A percentile compares a stretch with the other conserved stretches of the same genome.
Conservation (phyloP, 306 rosid genomes). For the Bauhinia variegata region DNA sequence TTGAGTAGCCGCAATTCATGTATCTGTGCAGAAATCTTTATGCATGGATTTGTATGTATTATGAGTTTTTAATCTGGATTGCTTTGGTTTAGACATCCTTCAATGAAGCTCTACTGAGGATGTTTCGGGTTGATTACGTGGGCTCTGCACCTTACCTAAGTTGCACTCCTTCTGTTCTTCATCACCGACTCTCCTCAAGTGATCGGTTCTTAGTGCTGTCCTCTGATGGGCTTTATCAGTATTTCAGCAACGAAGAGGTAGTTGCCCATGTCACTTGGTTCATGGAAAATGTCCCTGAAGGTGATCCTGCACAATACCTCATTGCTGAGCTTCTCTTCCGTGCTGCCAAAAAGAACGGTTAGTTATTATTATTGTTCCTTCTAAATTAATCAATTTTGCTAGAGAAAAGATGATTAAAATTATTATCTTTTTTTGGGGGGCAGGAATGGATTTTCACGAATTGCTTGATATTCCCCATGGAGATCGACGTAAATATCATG, state of each 20-base stretch:
- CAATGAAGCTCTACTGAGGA: slow-evolving; percentile 55
- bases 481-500: slow-evolving; percentile 68
- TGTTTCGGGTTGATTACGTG: slow-evolving; percentile 60
- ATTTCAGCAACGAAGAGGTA: slow-evolving; percentile 71
- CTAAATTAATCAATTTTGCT: too few relatives aligned
- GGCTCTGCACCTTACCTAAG: slow-evolving; percentile 58
- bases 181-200: slow-evolving; percentile 65
- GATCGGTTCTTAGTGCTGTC: slow-evolving; percentile 71
- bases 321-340: slow-evolving; percentile 73
- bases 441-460: slow-evolving; percentile 70
- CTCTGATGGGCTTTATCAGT: slow-evolving; percentile 69
- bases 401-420: too few relatives aligned
- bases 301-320: slow-evolving; percentile 78
- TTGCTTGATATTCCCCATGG: slow-evolving; percentile 68
- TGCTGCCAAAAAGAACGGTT: slow-evolving; percentile 71
- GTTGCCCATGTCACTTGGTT: slow-evolving; percentile 69
- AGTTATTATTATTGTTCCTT: slow-evolving; percentile 27
- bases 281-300: slow-evolving; percentile 71
- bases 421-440: not conserved
- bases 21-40: too few relatives aligned
- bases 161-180: slow-evolving; percentile 57
- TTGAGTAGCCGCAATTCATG: too few relatives aligned
- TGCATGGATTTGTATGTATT: too few relatives aligned
- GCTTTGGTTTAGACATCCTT: slow-evolving; percentile 54
- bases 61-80: slow-evolving; percentile 8